Evolutionary conservation across 495 filamentous ascomycete species (phyloP), one percentile per base, ranked within the genome.

Genomic region (Podospora didyma): DNA sequence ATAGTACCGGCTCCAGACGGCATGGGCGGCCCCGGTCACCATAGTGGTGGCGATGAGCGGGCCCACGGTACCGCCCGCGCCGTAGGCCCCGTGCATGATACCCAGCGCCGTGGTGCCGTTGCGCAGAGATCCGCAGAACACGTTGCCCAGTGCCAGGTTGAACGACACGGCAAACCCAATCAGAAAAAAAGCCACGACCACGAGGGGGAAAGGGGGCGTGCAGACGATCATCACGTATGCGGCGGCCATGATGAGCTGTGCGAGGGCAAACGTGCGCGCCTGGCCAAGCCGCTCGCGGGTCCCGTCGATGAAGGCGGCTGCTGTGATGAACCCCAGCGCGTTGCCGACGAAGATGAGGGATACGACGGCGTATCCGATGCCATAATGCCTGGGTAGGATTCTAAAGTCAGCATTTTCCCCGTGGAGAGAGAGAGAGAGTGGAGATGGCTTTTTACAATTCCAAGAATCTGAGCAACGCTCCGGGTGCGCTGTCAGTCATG

Each of bases 301-400:
- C 44, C 66, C 73, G 62, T 87, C 81, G 37, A 84, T 81, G 57
- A 84, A 75, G 22, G 86, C 83, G 2, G 89, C 89, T 3, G 86
- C 87, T 44, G 78, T 62, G 62, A 92, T 84, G 73, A 90, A 95
- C 20, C 90, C 90, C 16, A 87, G 49, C 0, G 90, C 89, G 59
- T 88, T 89, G 41, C 85, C 77, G 23, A 96, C 79, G 75, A 92
- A 94, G 62, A 96, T 86, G 7, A 92, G 70, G 11, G 89, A 90
- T 22, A 92, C 85, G 21, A 89, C 64, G 6, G 86, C 83, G 57
- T 92, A 92, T 51, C 82, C 84, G 49, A 92, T 88, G 48, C 73
- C 53, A 63, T 92, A 93, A 54, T 86, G 59, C 17, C 75, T 78
- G n/a, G 11, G n/a, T n/a, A n/a, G n/a, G n/a, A n/a, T n/a, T n/a